Conservation (phyloP, 108 stramenopile genomes). For the Cylindrotheca fusiformis region DNA sequence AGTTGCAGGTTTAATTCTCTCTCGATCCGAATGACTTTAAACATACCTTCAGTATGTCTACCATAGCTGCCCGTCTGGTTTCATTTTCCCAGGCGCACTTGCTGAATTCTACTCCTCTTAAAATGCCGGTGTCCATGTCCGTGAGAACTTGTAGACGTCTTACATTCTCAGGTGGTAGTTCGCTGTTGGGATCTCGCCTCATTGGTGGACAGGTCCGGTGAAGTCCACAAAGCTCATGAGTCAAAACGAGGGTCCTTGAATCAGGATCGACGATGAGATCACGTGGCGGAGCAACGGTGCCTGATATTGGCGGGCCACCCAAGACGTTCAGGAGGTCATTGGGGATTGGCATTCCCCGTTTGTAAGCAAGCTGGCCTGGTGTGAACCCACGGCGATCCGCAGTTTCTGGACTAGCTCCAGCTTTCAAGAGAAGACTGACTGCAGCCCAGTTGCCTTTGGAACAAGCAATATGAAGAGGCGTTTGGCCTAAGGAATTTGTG, state of each 20-base stretch:
- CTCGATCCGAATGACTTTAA: background rate
- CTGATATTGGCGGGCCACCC: slow-evolving; percentile 48
- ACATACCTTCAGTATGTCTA: slow-evolving; percentile 82
- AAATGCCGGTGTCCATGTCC: slow-evolving; percentile 78
- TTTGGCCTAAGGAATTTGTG: slow-evolving; percentile 72
- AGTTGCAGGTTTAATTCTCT: too few species aligned
- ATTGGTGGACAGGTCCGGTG: slow-evolving; percentile 87
- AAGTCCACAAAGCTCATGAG: slow-evolving; percentile 77
- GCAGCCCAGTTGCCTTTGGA: slow-evolving; percentile 80
- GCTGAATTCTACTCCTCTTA: slow-evolving; percentile 72
- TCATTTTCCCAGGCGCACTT: slow-evolving; percentile 66
- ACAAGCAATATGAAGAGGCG: slow-evolving; percentile 80
- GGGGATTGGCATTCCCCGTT: slow-evolving; percentile 82
- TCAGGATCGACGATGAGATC: slow-evolving; percentile 87
- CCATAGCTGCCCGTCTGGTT: slow-evolving; percentile 72
- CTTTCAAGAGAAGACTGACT: slow-evolving; percentile 62
- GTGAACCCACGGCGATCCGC: slow-evolving; percentile 77
- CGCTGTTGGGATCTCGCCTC: slow-evolving; percentile 56
- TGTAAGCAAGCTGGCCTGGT: slow-evolving; percentile 72
- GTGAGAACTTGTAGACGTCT: slow-evolving; percentile 75
- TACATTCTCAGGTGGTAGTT: slow-evolving; percentile 88
- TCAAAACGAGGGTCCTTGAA: slow-evolving; percentile 61
- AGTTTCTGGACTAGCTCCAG: slow-evolving; percentile 55
- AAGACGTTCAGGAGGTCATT: slow-evolving; percentile 60
- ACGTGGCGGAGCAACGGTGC: slow-evolving; percentile 50